These are phyloP conservation scores for Solanum chilense DNA, from an alignment of 257 asterid genomes.

Conservation along the genomic window DNA sequence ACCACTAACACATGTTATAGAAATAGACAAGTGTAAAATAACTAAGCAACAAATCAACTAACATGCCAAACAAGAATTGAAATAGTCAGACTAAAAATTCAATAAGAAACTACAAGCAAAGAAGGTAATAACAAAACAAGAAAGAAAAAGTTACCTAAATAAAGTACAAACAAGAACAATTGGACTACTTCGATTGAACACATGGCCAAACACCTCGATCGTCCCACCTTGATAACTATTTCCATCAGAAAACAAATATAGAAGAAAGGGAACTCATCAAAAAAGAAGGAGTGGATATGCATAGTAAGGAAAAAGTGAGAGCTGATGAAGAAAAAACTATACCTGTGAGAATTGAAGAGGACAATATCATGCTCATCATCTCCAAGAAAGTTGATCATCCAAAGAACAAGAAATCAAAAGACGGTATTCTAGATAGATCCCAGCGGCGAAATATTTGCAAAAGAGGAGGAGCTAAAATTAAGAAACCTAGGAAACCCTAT, in stretches of 20 bases:
- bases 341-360: neutral
- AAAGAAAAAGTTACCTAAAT: neutral
- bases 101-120: too few relatives aligned
- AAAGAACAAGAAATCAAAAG: neutral
- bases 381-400: neutral
- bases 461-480: neutral
- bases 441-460: neutral
- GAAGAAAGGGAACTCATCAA: too few relatives aligned
- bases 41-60: neutral
- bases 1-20: neutral
- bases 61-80: neutral
- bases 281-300: neutral
- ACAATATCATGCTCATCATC: neutral
- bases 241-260: neutral
- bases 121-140: neutral
- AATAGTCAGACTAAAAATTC: too few relatives aligned
- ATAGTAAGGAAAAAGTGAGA: neutral
- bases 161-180: neutral
- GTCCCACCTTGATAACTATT: neutral
- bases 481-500: neutral
- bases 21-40: neutral
- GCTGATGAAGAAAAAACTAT: neutral
- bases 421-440: neutral
- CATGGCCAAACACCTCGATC: neutral
- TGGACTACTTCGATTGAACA: neutral